These are phyloP conservation scores for Tetraselmis striata DNA, from an alignment of 139 green algal species.

Conservation along the genomic window DNA sequence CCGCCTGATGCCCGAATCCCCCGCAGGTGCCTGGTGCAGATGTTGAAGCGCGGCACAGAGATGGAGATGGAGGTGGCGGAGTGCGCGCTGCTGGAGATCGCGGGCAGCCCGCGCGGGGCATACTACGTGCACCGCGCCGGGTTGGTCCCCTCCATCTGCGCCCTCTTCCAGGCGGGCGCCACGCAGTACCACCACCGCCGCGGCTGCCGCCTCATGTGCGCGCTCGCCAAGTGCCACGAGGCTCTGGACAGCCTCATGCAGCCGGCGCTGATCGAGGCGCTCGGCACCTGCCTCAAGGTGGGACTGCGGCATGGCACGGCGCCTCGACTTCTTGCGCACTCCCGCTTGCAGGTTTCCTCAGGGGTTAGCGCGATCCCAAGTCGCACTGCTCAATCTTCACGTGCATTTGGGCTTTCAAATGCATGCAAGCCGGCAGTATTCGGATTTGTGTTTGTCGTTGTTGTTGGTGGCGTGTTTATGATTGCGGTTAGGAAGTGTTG, in stretches of 20 bases:
- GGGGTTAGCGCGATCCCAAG: too few relatives aligned
- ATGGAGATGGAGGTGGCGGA: not conserved
- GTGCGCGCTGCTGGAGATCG: not conserved
- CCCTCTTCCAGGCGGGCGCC: not conserved
- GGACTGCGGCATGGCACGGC: too few relatives aligned
- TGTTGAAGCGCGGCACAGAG: not conserved
- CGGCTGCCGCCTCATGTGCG: not conserved
- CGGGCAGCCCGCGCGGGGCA: not conserved
- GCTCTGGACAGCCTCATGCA: not conserved
- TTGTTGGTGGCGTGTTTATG: too few relatives aligned
- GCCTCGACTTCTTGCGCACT: too few relatives aligned
- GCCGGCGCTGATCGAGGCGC: not conserved
- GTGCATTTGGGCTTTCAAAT: too few relatives aligned
- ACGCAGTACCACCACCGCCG: not conserved
- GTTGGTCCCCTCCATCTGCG: not conserved
- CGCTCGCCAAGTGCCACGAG: not conserved
- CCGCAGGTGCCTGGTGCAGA: not conserved
- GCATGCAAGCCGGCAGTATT: too few relatives aligned
- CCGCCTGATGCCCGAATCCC: too few relatives aligned
- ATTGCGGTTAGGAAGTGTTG: too few relatives aligned
- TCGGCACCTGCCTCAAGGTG: not conserved
- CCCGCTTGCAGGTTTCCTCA: too few relatives aligned
- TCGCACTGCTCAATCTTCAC: too few relatives aligned
- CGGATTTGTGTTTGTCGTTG: too few relatives aligned
- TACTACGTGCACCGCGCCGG: not conserved